phyloP scores from a whole-genome alignment of 139 green algal genomes.

The Choricystis sp. region DNA sequence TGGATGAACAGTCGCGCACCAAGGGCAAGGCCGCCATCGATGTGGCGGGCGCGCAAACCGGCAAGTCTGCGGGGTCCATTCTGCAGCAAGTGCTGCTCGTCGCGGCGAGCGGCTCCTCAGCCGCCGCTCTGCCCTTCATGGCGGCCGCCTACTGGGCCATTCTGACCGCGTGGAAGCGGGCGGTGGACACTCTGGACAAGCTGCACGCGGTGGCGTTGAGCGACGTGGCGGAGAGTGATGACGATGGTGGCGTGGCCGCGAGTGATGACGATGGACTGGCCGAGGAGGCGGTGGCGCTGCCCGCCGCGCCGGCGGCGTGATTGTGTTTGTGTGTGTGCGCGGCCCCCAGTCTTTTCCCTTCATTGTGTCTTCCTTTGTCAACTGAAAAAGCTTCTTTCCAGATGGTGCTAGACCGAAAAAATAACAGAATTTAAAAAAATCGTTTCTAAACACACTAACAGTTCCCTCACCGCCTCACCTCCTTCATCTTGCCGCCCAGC shows the following conservation, averaged over 20 bases:
- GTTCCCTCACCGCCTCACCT: no score
- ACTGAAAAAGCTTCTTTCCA: no score
- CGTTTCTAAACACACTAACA: no score
- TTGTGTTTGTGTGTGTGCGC: no score
- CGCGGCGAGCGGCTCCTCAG: constrained; percentile 25
- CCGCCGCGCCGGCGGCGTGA: no score
- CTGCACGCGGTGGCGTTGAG: background rate
- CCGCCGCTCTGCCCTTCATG: constrained; percentile 41
- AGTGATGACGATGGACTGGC: no score
- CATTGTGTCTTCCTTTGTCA: no score
- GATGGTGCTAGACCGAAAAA: no score
- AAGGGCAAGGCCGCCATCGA: constrained; percentile 92
- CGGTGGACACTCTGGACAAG: constrained; percentile 10
- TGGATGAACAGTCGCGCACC: constrained; percentile 56
- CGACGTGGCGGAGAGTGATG: background rate
- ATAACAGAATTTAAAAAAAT: no score
- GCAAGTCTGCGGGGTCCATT: constrained; percentile 42
- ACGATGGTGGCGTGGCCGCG: no score
- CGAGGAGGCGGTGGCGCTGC: no score
- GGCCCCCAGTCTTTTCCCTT: no score
- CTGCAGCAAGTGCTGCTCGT: constrained; percentile 52
- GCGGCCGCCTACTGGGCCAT: constrained; percentile 38
- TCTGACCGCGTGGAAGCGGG: constrained; percentile 26
- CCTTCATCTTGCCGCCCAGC: background rate
- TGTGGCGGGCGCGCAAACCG: constrained; percentile 64